Evolutionary conservation across 495 filamentous ascomycete genomes (phyloP).

Genomic region (Penicillium dipodomyicola): DNA sequence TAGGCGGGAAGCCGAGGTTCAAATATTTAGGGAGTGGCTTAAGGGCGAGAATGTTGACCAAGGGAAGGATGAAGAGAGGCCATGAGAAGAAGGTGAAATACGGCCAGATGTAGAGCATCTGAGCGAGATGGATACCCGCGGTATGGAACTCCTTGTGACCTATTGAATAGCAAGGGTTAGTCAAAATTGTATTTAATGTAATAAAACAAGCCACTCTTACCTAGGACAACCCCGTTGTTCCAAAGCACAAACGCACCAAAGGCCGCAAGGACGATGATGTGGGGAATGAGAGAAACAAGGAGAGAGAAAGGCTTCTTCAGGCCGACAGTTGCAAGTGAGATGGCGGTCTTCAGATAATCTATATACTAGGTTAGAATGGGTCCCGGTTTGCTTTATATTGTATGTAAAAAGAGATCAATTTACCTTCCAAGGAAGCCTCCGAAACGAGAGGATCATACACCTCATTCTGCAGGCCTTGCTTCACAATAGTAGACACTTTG

Average conservation of each 20-base stretch:
- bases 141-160: slow-evolving; percentile 93
- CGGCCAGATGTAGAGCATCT: slow-evolving; percentile 94
- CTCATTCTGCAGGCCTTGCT: slow-evolving; percentile 46
- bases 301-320: slow-evolving; percentile 51
- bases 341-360: slow-evolving; percentile 59
- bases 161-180: slow-evolving; percentile 27
- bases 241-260: slow-evolving; percentile 76
- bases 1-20: slow-evolving; percentile 36
- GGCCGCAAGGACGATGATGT: slow-evolving; percentile 60
- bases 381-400: not conserved
- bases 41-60: slow-evolving; percentile 43
- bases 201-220: slow-evolving; percentile 39
- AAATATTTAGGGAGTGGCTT: slow-evolving; percentile 38
- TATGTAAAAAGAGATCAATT: slow-evolving; percentile 11
- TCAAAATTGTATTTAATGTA: slow-evolving; percentile 1
- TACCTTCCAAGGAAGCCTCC: slow-evolving; percentile 57
- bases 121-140: slow-evolving; percentile 81
- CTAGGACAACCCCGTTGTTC: slow-evolving; percentile 91
- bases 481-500: slow-evolving; percentile 27
- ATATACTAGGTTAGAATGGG: slow-evolving; percentile 23
- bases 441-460: slow-evolving; percentile 64
- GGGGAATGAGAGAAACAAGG: slow-evolving; percentile 56
- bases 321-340: slow-evolving; percentile 60
- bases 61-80: slow-evolving; percentile 63
- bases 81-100: slow-evolving; percentile 86